These are phyloP conservation scores for Apiotrichum brassicae DNA, from an alignment of 1,284 basidiomycete genomes.

Conservation along the genomic window DNA sequence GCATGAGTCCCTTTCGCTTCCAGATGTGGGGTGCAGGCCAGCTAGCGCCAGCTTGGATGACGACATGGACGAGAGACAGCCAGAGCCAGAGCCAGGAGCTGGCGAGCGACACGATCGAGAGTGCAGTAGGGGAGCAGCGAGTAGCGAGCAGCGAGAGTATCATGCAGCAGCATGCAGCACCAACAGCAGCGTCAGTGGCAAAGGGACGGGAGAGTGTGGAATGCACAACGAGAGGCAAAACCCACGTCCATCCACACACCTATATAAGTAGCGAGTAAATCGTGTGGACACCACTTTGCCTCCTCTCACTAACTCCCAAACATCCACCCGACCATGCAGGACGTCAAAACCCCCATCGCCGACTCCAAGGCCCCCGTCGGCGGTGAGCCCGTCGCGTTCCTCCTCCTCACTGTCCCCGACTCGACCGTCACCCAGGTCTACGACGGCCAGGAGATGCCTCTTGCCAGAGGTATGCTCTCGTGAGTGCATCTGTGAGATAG, in stretches of 20 bases:
- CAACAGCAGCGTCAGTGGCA: too few species aligned
- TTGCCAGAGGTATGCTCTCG: slow-evolving; percentile 39
- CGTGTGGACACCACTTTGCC: background rate
- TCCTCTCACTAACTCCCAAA: background rate
- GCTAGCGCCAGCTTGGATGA: too few species aligned
- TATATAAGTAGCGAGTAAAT: too few species aligned
- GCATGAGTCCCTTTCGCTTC: too few species aligned
- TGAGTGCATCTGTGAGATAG: slow-evolving; percentile 14
- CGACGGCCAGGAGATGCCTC: slow-evolving; percentile 30
- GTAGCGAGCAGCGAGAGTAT: too few species aligned
- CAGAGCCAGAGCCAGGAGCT: too few species aligned
- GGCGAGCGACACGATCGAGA: too few species aligned
- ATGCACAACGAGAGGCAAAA: background rate
- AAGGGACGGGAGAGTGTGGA: background rate
- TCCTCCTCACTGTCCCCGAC: slow-evolving; percentile 15
- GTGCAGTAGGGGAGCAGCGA: too few species aligned
- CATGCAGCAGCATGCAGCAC: too few species aligned
- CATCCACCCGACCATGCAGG: background rate
- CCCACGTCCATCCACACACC: too few species aligned
- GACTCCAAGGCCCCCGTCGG: background rate
- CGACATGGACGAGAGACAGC: too few species aligned
- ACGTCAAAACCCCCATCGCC: background rate
- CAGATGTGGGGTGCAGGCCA: too few species aligned
- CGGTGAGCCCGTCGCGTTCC: slow-evolving; percentile 4
- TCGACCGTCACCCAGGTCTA: slow-evolving; percentile 25